Evolutionary conservation across 164 flowering plant genomes (phyloP).

Genomic region (Umbellularia californica): DNA sequence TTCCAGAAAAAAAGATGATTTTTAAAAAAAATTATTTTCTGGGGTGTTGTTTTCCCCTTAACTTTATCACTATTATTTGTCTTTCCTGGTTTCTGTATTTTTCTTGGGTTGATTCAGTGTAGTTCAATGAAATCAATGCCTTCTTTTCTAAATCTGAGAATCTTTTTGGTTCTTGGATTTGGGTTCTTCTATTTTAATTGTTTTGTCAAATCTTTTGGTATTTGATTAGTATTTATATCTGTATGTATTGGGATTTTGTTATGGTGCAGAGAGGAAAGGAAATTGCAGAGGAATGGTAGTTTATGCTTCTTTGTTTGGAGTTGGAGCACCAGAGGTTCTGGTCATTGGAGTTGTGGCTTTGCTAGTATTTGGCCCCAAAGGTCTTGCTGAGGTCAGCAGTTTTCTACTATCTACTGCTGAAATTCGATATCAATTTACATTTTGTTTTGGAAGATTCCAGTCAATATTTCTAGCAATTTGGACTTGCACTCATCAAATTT

Average conservation of each 20-base stretch:
- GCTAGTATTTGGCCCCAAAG: conserved; percentile 98
- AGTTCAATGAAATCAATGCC: background rate
- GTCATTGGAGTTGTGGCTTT: conserved; percentile 98
- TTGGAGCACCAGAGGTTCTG: conserved; percentile 98
- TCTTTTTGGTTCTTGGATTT: conserved; percentile 19
- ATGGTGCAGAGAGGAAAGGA: conserved; percentile 46
- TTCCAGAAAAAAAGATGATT: background rate
- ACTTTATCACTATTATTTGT: background rate
- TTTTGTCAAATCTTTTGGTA: background rate
- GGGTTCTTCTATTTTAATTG: background rate
- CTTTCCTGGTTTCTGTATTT: background rate
- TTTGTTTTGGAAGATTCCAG: no score
- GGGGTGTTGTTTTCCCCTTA: background rate
- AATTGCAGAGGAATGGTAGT: conserved; percentile 46
- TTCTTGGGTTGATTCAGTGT: background rate
- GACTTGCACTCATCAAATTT: background rate
- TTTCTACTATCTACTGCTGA: background rate
- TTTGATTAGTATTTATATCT: background rate
- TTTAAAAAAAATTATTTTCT: no score
- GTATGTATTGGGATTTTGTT: background rate
- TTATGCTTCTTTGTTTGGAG: conserved; percentile 91
- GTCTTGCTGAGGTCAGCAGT: conserved; percentile 90
- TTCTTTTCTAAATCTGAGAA: background rate
- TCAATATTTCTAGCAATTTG: background rate
- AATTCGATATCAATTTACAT: background rate